phyloP scores from a whole-genome alignment of 805 yeast genomes.

The Kodamaea fukazawae region DNA sequence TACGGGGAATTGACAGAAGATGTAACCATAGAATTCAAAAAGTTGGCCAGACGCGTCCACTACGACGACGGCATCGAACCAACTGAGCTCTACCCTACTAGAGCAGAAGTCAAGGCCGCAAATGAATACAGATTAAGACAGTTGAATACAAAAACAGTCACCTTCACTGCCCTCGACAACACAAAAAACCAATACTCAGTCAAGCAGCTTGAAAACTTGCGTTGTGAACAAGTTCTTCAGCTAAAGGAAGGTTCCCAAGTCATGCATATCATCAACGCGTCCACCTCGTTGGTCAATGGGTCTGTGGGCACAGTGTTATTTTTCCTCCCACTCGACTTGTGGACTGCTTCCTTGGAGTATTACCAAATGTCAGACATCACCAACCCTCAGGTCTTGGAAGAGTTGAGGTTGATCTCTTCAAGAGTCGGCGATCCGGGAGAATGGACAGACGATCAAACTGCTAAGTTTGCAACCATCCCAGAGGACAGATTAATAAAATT shows the following conservation, averaged over 20 bases:
- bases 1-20: slow-evolving; percentile 58
- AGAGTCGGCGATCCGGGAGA: slow-evolving; percentile 21
- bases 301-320: slow-evolving; percentile 75
- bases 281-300: slow-evolving; percentile 86
- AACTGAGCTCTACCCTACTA: slow-evolving; percentile 84
- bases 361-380: slow-evolving; percentile 19
- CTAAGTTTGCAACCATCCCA: slow-evolving; percentile 20
- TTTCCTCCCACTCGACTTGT: slow-evolving; percentile 36
- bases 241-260: slow-evolving; percentile 90
- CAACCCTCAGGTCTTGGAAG: slow-evolving; percentile 22
- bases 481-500: slow-evolving; percentile 23
- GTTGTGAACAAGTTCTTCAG: slow-evolving; percentile 64
- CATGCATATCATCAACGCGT: slow-evolving; percentile 78
- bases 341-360: slow-evolving; percentile 22
- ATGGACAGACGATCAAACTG: slow-evolving; percentile 19
- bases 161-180: slow-evolving; percentile 43
- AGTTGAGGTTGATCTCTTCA: slow-evolving; percentile 19
- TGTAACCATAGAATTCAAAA: slow-evolving; percentile 47
- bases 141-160: slow-evolving; percentile 46
- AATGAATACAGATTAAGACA: slow-evolving; percentile 44
- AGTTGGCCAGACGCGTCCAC: slow-evolving; percentile 53
- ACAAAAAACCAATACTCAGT: slow-evolving; percentile 19
- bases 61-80: slow-evolving; percentile 80
- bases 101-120: slow-evolving; percentile 79
- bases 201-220: slow-evolving; percentile 52